Conservation (phyloP, 106 monocot species). For the Narthecium ossifragum region DNA sequence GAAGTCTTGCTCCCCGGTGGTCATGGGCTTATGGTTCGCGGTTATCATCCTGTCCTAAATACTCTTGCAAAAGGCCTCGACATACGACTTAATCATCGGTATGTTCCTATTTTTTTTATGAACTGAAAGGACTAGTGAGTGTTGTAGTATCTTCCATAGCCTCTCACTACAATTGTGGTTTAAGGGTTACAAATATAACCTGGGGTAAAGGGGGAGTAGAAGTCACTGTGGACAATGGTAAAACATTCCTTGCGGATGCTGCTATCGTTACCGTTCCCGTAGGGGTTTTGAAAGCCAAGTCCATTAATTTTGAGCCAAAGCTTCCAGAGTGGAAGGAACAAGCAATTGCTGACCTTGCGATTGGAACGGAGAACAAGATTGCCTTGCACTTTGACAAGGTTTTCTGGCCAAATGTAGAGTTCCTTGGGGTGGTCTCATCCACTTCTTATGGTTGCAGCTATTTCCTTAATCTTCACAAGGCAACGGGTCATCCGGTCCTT, state of each 20-base stretch:
- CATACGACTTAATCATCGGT: conserved; percentile 75
- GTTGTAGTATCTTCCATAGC: not conserved
- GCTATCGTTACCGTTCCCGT: conserved; percentile 82
- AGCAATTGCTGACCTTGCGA: conserved; percentile 64
- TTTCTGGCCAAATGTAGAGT: conserved; percentile 99
- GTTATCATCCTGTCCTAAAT: conserved; percentile 86
- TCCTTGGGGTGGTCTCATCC: conserved; percentile 86
- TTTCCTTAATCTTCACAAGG: conserved; percentile 99
- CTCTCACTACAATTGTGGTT: conserved; percentile 11
- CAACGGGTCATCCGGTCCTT: conserved; percentile 95
- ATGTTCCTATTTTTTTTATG: not conserved
- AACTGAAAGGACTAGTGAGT: not conserved
- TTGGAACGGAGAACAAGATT: conserved; percentile 94
- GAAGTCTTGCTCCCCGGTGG: conserved; percentile 94
- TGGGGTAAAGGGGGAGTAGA: conserved; percentile 75
- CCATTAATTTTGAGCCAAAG: conserved; percentile 74
- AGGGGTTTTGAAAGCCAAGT: conserved; percentile 81
- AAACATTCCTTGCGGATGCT: conserved; percentile 73
- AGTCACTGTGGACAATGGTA: conserved; percentile 63
- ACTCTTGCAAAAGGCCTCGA: conserved; percentile 90
- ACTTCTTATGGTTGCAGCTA: conserved; percentile 94
- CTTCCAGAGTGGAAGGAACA: conserved; percentile 92
- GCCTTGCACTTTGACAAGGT: conserved; percentile 83
- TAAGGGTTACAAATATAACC: conserved; percentile 65
- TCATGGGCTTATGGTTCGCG: conserved; percentile 94